Evolutionary conservation across 2,329 filamentous ascomycete species (phyloP).

Genomic region (Pleochaeta shiraiana): DNA sequence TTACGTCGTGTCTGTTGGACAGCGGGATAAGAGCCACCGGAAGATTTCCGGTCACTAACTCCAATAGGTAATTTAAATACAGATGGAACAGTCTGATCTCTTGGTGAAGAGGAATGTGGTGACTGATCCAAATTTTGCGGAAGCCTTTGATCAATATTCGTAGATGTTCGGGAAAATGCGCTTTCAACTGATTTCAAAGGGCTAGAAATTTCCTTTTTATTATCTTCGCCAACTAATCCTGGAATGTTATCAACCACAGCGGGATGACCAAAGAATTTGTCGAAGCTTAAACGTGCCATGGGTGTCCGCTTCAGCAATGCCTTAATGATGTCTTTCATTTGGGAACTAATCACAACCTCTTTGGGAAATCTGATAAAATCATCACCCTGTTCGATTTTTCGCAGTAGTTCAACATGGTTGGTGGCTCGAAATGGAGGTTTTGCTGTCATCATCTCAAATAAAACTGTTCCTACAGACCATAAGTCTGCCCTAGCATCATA

Average conservation of each 20-base stretch:
- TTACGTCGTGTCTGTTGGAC: slow-evolving; percentile 7
- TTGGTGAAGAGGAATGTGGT: slow-evolving; percentile 13
- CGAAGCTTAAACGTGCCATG: slow-evolving; percentile 65
- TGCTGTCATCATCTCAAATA: slow-evolving; percentile 88
- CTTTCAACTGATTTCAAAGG: slow-evolving; percentile 9
- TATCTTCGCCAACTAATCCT: slow-evolving; percentile 61
- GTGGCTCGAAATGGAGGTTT: slow-evolving; percentile 76
- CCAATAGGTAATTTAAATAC: slow-evolving; percentile 6
- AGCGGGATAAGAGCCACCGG: slow-evolving; percentile 10
- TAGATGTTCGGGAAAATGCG: slow-evolving; percentile 12
- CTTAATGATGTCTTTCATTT: slow-evolving; percentile 64
- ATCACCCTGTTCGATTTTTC: slow-evolving; percentile 75
- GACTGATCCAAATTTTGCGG: slow-evolving; percentile 9
- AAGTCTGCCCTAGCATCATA: slow-evolving; percentile 95
- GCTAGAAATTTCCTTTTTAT: slow-evolving; percentile 12
- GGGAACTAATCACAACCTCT: slow-evolving; percentile 46
- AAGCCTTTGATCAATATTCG: slow-evolving; percentile 7
- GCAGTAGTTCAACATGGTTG: slow-evolving; percentile 85
- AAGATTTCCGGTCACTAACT: slow-evolving; percentile 9
- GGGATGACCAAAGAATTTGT: slow-evolving; percentile 58
- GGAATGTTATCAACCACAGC: slow-evolving; percentile 60
- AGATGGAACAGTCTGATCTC: slow-evolving; percentile 11
- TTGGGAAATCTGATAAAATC: slow-evolving; percentile 68
- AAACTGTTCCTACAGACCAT: slow-evolving; percentile 91
- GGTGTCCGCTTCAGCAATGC: slow-evolving; percentile 68